These are phyloP conservation scores for Pythium chondricola DNA, from an alignment of 352 stramenopile genomes.

Conservation along the genomic window DNA sequence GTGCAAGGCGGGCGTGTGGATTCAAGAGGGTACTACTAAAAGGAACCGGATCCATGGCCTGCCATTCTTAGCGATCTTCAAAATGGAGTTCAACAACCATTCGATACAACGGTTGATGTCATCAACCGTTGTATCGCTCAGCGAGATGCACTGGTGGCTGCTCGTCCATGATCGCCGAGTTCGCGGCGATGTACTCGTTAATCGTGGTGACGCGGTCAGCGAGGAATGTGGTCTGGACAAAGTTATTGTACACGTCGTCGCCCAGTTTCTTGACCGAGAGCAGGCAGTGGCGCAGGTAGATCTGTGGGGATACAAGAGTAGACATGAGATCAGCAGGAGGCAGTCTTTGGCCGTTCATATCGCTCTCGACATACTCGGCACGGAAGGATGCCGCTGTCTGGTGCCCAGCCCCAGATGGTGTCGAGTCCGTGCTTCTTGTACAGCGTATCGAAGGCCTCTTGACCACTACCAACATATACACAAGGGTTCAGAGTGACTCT, in stretches of 20 bases:
- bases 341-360: neutral
- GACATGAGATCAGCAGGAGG: neutral
- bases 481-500: neutral
- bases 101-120: neutral
- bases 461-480: slow-evolving; percentile 35
- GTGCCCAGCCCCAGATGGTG: slow-evolving; percentile 89
- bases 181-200: slow-evolving; percentile 70
- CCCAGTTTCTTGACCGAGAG: slow-evolving; percentile 81
- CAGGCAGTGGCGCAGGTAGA: slow-evolving; percentile 92
- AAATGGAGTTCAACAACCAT: too few relatives aligned
- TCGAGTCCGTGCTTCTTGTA: slow-evolving; percentile 84
- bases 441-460: slow-evolving; percentile 73
- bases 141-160: slow-evolving; percentile 64
- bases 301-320: slow-evolving; percentile 15
- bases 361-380: slow-evolving; percentile 45
- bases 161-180: slow-evolving; percentile 81
- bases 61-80: too few relatives aligned
- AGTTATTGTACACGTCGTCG: slow-evolving; percentile 60
- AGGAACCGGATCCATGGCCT: too few relatives aligned
- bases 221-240: slow-evolving; percentile 89
- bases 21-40: too few relatives aligned
- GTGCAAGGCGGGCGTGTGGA: too few relatives aligned
- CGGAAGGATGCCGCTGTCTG: slow-evolving; percentile 77
- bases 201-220: slow-evolving; percentile 86
- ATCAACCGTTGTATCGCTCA: slow-evolving; percentile 63